Evolutionary conservation across 2,329 filamentous ascomycete genomes (phyloP), one percentile per base, ranked within the genome.

Genomic region (Botrytis fragariae): DNA sequence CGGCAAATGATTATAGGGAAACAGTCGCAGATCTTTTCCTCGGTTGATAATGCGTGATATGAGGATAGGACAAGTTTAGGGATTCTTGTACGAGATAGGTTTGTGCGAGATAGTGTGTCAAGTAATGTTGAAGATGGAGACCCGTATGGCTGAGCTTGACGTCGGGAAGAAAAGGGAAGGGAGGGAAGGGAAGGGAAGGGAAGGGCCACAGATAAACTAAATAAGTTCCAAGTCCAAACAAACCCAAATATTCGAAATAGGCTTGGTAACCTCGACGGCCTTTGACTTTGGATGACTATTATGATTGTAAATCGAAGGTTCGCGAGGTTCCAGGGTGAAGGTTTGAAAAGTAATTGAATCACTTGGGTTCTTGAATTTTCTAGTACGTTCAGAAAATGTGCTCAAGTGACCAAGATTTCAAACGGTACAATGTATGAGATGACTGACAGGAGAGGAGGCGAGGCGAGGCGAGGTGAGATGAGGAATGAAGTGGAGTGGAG

Each of bases 1-100:
- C 64, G 64, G 45, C 64, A 68, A 16, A 8, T 42, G 64, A 57
- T 29, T 54, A 68, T 54, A 68, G 45, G 62, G 59, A 61, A 39
- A 18, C 29, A 4, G 64, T 67, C 16, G 64, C 64, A 9, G 64
- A 54, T 68, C 64, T 54, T 54, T 54, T 54, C 39, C 64, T 54
- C 20, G 18, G 45, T 12, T 29, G 64, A 67, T 54, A 29, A 25
- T 35, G 37, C 20, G 10, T 29, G 64, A 42, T 29, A 20, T 32
- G 64, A 67, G 44, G 10, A 67, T 32, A 29, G 44, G 10, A 29
- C 44, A 32, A 16, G 48, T 6, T 3, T 10, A 6, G 10, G 25
- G 64, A 51, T 51, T 37, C 32, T 16, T 2, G 20, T 10, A 35
- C 25, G 44, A 48, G 35, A 60, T 37, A 6, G 57, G 10, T 18